Base-by-base conservation (phyloP, 306 rosid species). In the Pterocarpus santalinus region DNA sequence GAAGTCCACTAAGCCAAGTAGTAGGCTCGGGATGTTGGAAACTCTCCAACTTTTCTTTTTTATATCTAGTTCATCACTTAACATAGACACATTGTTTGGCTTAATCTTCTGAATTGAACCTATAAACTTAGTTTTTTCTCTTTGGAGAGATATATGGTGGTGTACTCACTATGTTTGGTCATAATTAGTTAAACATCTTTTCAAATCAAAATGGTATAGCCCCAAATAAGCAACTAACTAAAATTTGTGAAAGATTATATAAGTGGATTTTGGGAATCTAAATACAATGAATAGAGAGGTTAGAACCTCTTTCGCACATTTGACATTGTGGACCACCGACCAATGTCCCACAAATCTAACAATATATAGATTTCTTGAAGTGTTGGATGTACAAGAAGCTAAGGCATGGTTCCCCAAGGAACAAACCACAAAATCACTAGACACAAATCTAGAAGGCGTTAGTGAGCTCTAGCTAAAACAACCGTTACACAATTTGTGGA, bases 281-380 rank as follows among this genome's bases (percentile, higher is more conserved):
- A 51, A 22, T 51, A 10, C 7, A 60, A 36, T 49, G 4, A 78
- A 46, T 3, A 39, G n/a, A 47, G 12, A 1, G 0, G 15, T 74
- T 35, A 68, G 38, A 15, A 1, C 69, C 61, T 2, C 12, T 47
- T 44, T 73, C 61, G 60, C 12, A 61, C 43, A 39, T n/a, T 67
- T 11, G 63, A 51, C n/a, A 62, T 34, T 35, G 64, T 46, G 65
- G 86, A 75, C 41, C 41, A 65, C 15, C 61, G 53, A 52, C 33
- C 72, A 74, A 10, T 74, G 80, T 75, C 86, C 84, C 70, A 70
- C 68, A 68, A 75, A 83, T 82, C 82, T 38, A 72, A 73, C 75
- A 17, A 65, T 68, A 17, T 65, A 53, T 52, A 55, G 69, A 44
- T 58, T 69, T 15, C 12, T 10, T 8, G 0, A 79, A 79, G 30